Evolutionary conservation across 1,284 basidiomycete species (phyloP).

Genomic region (Termitomyces sp.): DNA sequence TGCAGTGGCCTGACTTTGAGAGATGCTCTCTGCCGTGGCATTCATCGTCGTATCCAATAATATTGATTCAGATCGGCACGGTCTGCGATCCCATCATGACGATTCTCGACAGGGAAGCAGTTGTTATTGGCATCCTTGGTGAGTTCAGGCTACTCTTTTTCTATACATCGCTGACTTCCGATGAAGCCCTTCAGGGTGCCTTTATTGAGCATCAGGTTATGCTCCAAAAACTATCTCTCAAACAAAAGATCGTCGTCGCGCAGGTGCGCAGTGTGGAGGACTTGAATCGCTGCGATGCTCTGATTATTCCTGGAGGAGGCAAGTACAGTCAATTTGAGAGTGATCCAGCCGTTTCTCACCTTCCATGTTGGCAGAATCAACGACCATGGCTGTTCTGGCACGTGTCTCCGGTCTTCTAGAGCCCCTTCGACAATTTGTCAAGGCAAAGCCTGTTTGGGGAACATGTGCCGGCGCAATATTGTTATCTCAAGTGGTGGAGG

Average conservation of each 20-base stretch:
- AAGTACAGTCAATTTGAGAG: slow-evolving; percentile 14
- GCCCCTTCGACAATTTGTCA: slow-evolving; percentile 69
- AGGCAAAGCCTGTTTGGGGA: slow-evolving; percentile 82
- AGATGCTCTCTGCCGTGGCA: background rate
- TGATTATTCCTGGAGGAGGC: slow-evolving; percentile 92
- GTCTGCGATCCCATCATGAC: slow-evolving; percentile 6
- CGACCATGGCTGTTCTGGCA: slow-evolving; percentile 87
- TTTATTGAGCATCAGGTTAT: slow-evolving; percentile 84
- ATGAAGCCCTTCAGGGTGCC: slow-evolving; percentile 86
- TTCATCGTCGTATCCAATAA: background rate
- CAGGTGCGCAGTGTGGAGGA: slow-evolving; percentile 78
- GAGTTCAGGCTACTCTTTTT: slow-evolving; percentile 11
- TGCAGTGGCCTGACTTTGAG: background rate
- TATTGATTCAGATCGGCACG: background rate
- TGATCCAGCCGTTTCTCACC: background rate
- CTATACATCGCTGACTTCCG: background rate
- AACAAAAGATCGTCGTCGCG: slow-evolving; percentile 44
- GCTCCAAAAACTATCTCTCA: slow-evolving; percentile 53
- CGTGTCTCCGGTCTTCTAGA: slow-evolving; percentile 75
- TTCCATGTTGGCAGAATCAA: slow-evolving; percentile 63
- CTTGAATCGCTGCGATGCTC: slow-evolving; percentile 72
- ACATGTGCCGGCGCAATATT: slow-evolving; percentile 97
- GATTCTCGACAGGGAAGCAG: slow-evolving; percentile 12
- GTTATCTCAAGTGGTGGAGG: slow-evolving; percentile 68
- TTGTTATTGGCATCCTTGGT: slow-evolving; percentile 39